These are phyloP conservation scores for Pleurotus giganteus DNA, from an alignment of 768 basidiomycete genomes.

Conservation along the genomic window DNA sequence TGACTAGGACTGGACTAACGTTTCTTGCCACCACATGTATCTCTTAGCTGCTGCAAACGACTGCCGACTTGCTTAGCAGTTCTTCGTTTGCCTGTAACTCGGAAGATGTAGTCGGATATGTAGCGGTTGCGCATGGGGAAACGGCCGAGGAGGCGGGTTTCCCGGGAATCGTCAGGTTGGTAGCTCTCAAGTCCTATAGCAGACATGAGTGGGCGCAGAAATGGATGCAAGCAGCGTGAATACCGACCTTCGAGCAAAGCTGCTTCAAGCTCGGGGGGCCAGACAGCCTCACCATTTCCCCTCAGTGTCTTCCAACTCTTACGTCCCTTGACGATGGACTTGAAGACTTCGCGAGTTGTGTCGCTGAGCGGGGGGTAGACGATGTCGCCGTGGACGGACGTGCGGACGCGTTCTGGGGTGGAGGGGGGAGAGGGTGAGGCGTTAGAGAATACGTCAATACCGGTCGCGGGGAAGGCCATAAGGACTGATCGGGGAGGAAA, in stretches of 20 bases:
- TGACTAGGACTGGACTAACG: conserved; percentile 44
- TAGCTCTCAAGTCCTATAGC: conserved; percentile 66
- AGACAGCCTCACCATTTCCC: conserved; percentile 67
- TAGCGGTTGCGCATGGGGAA: conserved; percentile 81
- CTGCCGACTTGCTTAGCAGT: conserved; percentile 81
- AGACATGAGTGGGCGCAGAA: conserved; percentile 9
- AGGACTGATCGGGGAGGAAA: conserved; percentile 1
- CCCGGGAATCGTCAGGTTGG: conserved; percentile 68
- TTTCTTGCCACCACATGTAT: conserved; percentile 69
- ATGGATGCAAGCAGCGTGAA: not conserved
- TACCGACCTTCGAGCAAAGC: conserved; percentile 68
- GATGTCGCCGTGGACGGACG: conserved; percentile 12
- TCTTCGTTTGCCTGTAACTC: conserved; percentile 65
- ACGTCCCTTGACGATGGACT: conserved; percentile 63
- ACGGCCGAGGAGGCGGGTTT: conserved; percentile 69
- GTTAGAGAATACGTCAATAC: not conserved
- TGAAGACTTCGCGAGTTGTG: conserved; percentile 56
- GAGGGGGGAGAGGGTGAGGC: not conserved
- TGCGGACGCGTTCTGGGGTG: not conserved
- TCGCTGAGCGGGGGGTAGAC: conserved; percentile 30
- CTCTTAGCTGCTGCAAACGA: conserved; percentile 74
- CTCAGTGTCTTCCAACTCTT: conserved; percentile 76
- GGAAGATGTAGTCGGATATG: conserved; percentile 74
- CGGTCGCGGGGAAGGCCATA: conserved; percentile 2
- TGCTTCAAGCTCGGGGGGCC: conserved; percentile 79